These are phyloP conservation scores for Pelargonium myrrhifolium DNA, from an alignment of 441 rosid genomes.

Conservation along the genomic window DNA sequence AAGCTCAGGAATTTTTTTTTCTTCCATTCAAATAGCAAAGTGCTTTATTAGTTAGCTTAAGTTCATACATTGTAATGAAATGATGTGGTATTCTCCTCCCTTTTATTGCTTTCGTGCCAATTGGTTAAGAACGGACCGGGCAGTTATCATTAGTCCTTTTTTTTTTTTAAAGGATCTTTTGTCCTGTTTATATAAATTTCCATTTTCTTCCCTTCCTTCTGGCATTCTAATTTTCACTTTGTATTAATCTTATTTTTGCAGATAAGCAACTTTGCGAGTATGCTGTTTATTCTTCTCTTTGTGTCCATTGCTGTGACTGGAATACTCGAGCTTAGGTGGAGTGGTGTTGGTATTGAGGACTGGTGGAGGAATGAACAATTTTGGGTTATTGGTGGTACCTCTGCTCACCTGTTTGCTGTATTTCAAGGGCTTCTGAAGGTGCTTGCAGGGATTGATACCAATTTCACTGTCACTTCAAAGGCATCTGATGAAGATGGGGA, in stretches of 20 bases:
- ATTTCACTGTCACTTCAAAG: slow-evolving; percentile 90
- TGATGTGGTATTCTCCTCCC: too few species aligned
- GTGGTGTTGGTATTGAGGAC: slow-evolving; percentile 89
- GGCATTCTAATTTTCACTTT: not conserved
- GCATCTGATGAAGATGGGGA: slow-evolving; percentile 74
- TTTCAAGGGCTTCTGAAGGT: slow-evolving; percentile 96
- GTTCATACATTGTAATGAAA: too few species aligned
- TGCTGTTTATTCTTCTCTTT: slow-evolving; percentile 80
- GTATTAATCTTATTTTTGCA: slow-evolving; percentile 28
- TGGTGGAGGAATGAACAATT: slow-evolving; percentile 99
- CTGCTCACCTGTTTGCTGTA: slow-evolving; percentile 88
- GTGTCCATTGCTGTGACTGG: slow-evolving; percentile 77
- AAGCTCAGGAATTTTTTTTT: too few species aligned
- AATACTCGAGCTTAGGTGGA: slow-evolving; percentile 91
- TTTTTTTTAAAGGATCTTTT: too few species aligned
- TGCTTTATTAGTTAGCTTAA: too few species aligned
- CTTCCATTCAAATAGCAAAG: too few species aligned
- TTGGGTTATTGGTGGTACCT: slow-evolving; percentile 96
- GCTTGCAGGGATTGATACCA: slow-evolving; percentile 81
- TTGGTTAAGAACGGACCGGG: too few species aligned
- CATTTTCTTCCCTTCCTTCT: too few species aligned
- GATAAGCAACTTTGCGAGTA: slow-evolving; percentile 87
- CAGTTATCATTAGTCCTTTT: too few species aligned
- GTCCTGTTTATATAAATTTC: too few species aligned
- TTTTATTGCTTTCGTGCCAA: too few species aligned